A percentile compares a stretch with the other conserved stretches of the same genome.
These are phyloP conservation scores for Ilex aquifolium DNA, from an alignment of 257 asterid species.

Conservation along the genomic window DNA sequence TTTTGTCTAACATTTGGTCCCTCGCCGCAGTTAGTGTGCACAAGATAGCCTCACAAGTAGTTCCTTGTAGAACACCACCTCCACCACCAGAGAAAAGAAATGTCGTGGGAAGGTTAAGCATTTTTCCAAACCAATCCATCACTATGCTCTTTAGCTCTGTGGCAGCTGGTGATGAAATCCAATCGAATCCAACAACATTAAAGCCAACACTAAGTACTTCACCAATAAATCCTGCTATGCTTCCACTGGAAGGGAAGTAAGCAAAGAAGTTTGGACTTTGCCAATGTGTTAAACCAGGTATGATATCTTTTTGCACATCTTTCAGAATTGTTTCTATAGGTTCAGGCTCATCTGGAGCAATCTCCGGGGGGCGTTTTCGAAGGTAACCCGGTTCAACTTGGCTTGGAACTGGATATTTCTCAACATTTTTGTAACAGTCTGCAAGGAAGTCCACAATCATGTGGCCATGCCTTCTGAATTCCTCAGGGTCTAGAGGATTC, in stretches of 20 bases:
- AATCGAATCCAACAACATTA: constrained; percentile 9
- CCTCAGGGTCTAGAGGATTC: constrained; percentile 42
- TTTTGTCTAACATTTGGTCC: not conserved
- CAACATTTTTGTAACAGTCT: constrained; percentile 66
- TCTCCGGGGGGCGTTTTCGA: constrained; percentile 38
- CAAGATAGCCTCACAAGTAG: not conserved
- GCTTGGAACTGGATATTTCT: constrained; percentile 62
- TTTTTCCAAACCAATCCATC: constrained; percentile 23
- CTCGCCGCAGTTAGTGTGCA: not conserved
- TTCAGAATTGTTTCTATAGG: constrained; percentile 48
- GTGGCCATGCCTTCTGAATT: constrained; percentile 32
- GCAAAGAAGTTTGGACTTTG: constrained; percentile 9
- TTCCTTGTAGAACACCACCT: too few species aligned
- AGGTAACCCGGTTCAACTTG: constrained; percentile 76
- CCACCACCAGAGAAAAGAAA: constrained; percentile 11
- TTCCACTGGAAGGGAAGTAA: constrained; percentile 7
- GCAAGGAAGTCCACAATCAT: constrained; percentile 63
- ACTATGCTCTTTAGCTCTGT: constrained; percentile 19
- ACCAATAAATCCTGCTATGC: constrained; percentile 12
- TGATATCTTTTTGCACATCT: constrained; percentile 54
- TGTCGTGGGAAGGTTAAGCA: constrained; percentile 10
- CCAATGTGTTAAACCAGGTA: constrained; percentile 29
- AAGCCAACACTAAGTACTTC: constrained; percentile 10
- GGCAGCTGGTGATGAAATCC: not conserved
- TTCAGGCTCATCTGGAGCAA: constrained; percentile 57